Evolutionary conservation across 192 early-diverging fungal species (phyloP).

Genomic region (Ambispora gerdemannii): DNA sequence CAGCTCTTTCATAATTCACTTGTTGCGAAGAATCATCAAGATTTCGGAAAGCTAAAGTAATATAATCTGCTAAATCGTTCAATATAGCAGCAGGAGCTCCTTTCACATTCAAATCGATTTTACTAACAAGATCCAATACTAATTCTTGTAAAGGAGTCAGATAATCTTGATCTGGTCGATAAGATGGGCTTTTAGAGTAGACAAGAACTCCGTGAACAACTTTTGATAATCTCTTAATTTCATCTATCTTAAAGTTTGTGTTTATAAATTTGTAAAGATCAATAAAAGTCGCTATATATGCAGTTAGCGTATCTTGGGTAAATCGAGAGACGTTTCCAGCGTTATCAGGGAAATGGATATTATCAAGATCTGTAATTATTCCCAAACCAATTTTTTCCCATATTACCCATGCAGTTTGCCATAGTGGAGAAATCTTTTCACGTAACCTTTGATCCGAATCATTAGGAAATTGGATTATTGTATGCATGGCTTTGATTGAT

Average conservation of each 20-base stretch:
- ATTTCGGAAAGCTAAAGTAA: slow-evolving; percentile 41
- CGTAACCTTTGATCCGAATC: slow-evolving; percentile 29
- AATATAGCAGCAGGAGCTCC: slow-evolving; percentile 41
- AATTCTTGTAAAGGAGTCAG: slow-evolving; percentile 64
- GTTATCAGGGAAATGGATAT: slow-evolving; percentile 18
- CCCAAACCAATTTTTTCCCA: slow-evolving; percentile 76
- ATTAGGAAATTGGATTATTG: slow-evolving; percentile 45
- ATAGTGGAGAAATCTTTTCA: slow-evolving; percentile 44
- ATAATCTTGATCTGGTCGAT: slow-evolving; percentile 51
- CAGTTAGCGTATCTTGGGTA: slow-evolving; percentile 70
- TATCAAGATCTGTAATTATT: slow-evolving; percentile 41
- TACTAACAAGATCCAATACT: slow-evolving; percentile 53
- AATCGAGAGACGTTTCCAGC: slow-evolving; percentile 42
- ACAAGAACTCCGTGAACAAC: slow-evolving; percentile 53
- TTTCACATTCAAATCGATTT: slow-evolving; percentile 31
- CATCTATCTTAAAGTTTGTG: slow-evolving; percentile 49
- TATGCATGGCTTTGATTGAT: slow-evolving; percentile 65
- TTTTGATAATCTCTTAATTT: slow-evolving; percentile 46
- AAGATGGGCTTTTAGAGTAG: slow-evolving; percentile 57
- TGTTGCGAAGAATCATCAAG: slow-evolving; percentile 32
- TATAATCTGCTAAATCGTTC: slow-evolving; percentile 43
- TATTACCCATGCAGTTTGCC: slow-evolving; percentile 60
- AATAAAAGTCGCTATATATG: slow-evolving; percentile 58
- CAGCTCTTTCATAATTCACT: slow-evolving; percentile 17
- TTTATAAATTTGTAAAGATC: slow-evolving; percentile 61